phyloP scores from a whole-genome alignment of 2,329 filamentous ascomycete species.

The Aspergillus brunneoviolaceus region DNA sequence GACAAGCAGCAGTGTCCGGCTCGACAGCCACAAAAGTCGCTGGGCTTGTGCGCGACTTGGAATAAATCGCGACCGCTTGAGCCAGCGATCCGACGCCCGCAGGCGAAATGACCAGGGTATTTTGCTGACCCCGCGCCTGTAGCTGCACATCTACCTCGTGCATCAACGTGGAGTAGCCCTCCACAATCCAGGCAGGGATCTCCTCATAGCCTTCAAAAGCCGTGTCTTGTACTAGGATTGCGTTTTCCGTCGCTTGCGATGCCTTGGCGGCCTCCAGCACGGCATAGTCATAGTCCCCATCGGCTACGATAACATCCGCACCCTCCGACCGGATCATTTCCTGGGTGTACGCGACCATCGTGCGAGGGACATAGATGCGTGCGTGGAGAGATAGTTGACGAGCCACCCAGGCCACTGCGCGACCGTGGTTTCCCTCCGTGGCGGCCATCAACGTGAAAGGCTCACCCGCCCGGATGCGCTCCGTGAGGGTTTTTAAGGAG shows the following conservation, averaged over 20 bases:
- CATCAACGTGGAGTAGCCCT: conserved; percentile 75
- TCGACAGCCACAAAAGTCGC: conserved; percentile 65
- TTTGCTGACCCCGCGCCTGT: conserved; percentile 36
- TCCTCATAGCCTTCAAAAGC: conserved; percentile 65
- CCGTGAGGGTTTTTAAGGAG: conserved; percentile 26
- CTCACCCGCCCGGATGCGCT: neutral
- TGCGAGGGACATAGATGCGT: conserved; percentile 62
- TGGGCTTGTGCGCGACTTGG: conserved; percentile 48
- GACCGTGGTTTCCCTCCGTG: conserved; percentile 75
- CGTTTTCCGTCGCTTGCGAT: conserved; percentile 34
- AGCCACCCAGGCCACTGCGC: conserved; percentile 70
- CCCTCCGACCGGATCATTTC: conserved; percentile 62
- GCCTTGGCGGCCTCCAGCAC: conserved; percentile 52
- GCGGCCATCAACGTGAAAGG: conserved; percentile 58
- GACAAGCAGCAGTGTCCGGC: conserved; percentile 61
- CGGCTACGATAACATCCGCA: conserved; percentile 55
- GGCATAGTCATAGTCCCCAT: conserved; percentile 64
- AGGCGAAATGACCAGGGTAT: conserved; percentile 60
- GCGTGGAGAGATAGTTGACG: conserved; percentile 56
- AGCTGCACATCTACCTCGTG: conserved; percentile 66
- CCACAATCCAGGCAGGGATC: conserved; percentile 71
- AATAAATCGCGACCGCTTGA: conserved; percentile 67
- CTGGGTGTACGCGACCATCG: conserved; percentile 56
- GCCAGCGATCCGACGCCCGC: conserved; percentile 73
- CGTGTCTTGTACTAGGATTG: conserved; percentile 67